Evolutionary conservation across 2,329 filamentous ascomycete species (phyloP), one percentile per base, ranked within the genome.

Genomic region (Fusarium bulbicola): DNA sequence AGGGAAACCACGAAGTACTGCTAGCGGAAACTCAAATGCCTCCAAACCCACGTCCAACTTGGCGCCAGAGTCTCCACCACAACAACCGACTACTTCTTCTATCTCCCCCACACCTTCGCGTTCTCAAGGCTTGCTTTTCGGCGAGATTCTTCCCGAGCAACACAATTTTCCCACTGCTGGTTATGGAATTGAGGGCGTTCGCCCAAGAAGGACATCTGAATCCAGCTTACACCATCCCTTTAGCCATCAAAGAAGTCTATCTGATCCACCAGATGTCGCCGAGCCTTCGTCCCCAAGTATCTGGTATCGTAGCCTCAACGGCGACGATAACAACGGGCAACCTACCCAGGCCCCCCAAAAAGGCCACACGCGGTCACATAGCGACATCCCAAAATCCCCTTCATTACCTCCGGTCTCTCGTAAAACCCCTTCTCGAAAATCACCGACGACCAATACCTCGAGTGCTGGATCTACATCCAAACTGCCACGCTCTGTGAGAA

Each of bases 101-200:
- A 74, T 78, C 46, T 78, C 82, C 73, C 77, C 83, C 79, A 71
- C 74, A 79, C 80, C 70, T 75, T 76, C 73, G 57, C 79, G 81
- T 70, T 74, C 84, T 53, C 85, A 86, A 60, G 87, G 87, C 69
- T 88, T 93, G 40, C 83, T 95, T 26, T 95, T 95, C 82, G 93
- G 93, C 42, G 93, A 95, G 81, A 88, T 95, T 74, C 83, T 90
- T 34, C 87, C 89, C n/a, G 85, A 89, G 42, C 86, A 89, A 74
- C 85, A 85, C 75, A 85, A 88, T 73, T 78, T 85, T 32, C 81
- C 85, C 26, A 83, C 86, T 54, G 83, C 85, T 58, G 90, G 89
- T 10, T 90, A 90, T 82, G 91, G 91, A 58, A 92, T 92, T 72
- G 84, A 87, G 67, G 78, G 74, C 56, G 77, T 84, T 56, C 83